Base-by-base conservation (phyloP, 306 rosid species). In the Ceratonia siliqua region DNA sequence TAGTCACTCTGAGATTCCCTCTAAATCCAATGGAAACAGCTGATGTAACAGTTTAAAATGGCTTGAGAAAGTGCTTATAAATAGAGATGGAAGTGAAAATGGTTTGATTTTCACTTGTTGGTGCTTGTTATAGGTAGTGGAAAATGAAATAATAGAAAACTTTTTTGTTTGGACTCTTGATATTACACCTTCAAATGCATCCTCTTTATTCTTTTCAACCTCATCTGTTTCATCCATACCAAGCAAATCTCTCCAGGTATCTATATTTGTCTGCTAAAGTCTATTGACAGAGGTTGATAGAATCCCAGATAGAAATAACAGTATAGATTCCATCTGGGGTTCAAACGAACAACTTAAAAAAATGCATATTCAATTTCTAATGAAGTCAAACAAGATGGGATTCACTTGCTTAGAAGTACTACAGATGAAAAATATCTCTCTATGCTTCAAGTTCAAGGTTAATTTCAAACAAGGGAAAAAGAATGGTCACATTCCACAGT, bases 111-210 rank as follows among this genome's bases (percentile, higher is more conserved):
- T 73, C 24, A 59, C 58, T 67, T 58, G 75, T 66, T 58, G 67
- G 79, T 79, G 71, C 32, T 58, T 38, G 41, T 38, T 25, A 57
- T n/a, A 65, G 56, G 73, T 72, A 79, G 74, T 43, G 13, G 15
- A 74, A 59, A 73, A 63, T 42, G 64, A 68, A 74, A 74, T 68
- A 49, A 62, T 68, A 49, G 58, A 59, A 59, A 57, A 61, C 52
- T 36, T 67, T 68, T 75, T 69, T 81, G 68, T 61, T 59, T 80
- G 76, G 68, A 61, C 50, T 41, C 8, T 66, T 24, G n/a, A 79
- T 18, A 13, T 22, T 62, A 62, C 64, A 67, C 79, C 36, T 79
- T 79, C 39, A 22, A 36, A 22, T 49, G 24, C 50, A 49, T 56
- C 70, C 35, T 45, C 52, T 66, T 70, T 39, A 50, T 70, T 38